Evolutionary conservation across 78 protist species (phyloP).

Genomic region (Pelomyxa schiedti): DNA sequence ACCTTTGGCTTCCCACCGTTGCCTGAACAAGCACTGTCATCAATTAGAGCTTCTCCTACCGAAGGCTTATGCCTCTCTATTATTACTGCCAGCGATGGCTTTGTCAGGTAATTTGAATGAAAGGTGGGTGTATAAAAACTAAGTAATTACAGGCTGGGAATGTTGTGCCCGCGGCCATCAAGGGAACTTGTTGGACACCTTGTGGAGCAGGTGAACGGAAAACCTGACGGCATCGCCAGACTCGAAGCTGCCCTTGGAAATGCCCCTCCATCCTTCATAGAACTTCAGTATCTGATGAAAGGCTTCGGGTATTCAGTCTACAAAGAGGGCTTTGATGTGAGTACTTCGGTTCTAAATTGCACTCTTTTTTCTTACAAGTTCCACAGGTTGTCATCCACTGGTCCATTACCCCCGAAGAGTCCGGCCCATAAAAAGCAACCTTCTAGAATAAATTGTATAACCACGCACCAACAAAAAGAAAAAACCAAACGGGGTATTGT

Average conservation of each 20-base stretch:
- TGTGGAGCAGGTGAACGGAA: slow-evolving; percentile 16
- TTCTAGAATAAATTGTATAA: no score
- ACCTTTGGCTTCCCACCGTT: slow-evolving; percentile 47
- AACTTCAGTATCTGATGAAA: slow-evolving; percentile 45
- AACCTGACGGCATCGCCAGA: slow-evolving; percentile 20
- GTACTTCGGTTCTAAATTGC: no score
- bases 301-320: slow-evolving; percentile 62
- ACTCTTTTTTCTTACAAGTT: no score
- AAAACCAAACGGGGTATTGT: no score
- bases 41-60: background rate
- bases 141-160: no score
- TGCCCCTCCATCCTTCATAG: slow-evolving; percentile 39
- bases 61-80: slow-evolving; percentile 37
- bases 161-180: slow-evolving; percentile 39
- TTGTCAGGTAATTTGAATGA: no score
- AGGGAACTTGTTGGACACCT: slow-evolving; percentile 19
- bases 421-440: no score
- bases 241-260: slow-evolving; percentile 34
- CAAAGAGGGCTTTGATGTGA: slow-evolving; percentile 55
- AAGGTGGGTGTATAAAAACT: no score
- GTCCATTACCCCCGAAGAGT: no score
- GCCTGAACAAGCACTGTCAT: slow-evolving; percentile 28
- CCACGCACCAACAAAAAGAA: no score
- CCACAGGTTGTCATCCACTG: no score
- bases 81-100: slow-evolving; percentile 52